Conservation (phyloP, 2,329 filamentous ascomycete species). For the Xylariaceae sp. region DNA sequence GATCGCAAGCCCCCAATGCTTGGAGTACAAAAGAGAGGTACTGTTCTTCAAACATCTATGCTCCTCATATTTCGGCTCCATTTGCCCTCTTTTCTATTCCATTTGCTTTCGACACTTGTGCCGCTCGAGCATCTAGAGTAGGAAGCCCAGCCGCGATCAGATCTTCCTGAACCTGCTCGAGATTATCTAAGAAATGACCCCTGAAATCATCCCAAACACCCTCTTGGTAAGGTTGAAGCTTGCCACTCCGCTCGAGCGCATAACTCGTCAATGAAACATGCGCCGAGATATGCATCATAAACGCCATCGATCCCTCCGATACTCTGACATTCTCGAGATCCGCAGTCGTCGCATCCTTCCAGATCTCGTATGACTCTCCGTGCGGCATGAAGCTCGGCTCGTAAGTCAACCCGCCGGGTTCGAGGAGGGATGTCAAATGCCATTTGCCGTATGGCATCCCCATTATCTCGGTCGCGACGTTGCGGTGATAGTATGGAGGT, state of each 20-base stretch:
- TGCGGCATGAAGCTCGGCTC: slow-evolving; percentile 37
- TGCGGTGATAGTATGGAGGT: slow-evolving; percentile 65
- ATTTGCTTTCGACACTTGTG: not conserved
- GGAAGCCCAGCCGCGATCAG: slow-evolving; percentile 14
- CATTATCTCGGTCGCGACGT: slow-evolving; percentile 57
- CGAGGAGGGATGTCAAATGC: slow-evolving; percentile 14
- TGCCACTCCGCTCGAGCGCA: slow-evolving; percentile 23
- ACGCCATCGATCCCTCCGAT: slow-evolving; percentile 11
- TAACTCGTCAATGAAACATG: slow-evolving; percentile 26
- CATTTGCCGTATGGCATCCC: slow-evolving; percentile 41
- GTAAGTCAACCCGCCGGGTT: slow-evolving; percentile 33
- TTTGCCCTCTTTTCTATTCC: not conserved
- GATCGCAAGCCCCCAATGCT: too few species aligned
- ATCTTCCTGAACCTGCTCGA: slow-evolving; percentile 25
- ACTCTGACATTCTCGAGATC: slow-evolving; percentile 4
- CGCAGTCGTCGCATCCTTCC: slow-evolving; percentile 25
- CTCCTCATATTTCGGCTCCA: not conserved
- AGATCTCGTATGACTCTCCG: slow-evolving; percentile 34
- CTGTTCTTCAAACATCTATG: too few species aligned
- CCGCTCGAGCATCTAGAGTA: not conserved
- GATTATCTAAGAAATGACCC: slow-evolving; percentile 29
- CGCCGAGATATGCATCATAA: slow-evolving; percentile 19
- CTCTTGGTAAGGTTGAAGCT: slow-evolving; percentile 18
- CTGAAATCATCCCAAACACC: slow-evolving; percentile 25
- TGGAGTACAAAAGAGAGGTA: not conserved